Percentiles rank a stretch among this genome's conserved stretches.
Conservation (phyloP, 441 rosid genomes). For the Dalechampia spathulata region DNA sequence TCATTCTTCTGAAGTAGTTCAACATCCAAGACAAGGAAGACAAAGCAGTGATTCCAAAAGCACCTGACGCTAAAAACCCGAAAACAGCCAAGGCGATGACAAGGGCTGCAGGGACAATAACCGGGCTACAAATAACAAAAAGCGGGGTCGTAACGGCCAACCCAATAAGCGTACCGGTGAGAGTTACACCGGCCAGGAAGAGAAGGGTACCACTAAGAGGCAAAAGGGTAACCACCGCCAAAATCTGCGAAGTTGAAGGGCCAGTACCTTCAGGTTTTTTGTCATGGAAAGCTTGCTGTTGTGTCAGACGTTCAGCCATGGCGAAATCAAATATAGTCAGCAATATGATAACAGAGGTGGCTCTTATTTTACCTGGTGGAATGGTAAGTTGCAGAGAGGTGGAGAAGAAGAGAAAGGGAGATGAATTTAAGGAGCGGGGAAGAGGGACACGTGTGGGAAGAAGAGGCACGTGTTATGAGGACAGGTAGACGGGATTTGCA, state of each 20-base stretch:
- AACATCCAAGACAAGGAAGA: conserved; percentile 58
- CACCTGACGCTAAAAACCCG: conserved; percentile 63
- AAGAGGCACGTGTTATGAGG: conserved; percentile 19
- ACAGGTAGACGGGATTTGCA: conserved; percentile 12
- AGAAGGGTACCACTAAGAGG: conserved; percentile 48
- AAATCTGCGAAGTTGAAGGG: conserved; percentile 33
- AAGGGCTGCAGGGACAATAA: conserved; percentile 61
- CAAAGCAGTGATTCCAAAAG: conserved; percentile 63
- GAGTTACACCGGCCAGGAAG: conserved; percentile 44
- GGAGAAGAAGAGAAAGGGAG: not conserved
- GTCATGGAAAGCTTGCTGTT: not conserved
- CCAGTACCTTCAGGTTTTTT: conserved; percentile 8
- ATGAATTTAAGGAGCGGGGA: conserved; percentile 7
- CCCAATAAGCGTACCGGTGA: conserved; percentile 47
- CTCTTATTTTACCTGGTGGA: not conserved
- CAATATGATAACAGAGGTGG: too few relatives aligned
- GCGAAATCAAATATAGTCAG: not conserved
- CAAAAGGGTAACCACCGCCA: conserved; percentile 39
- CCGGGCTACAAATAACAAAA: conserved; percentile 61
- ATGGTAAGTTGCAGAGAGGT: not conserved
- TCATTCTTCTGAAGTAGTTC: conserved; percentile 23
- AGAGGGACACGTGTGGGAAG: conserved; percentile 20
- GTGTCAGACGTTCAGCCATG: conserved; percentile 18
- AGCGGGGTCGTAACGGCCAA: conserved; percentile 49
- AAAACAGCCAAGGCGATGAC: conserved; percentile 37